These are phyloP conservation scores for Juglanconis oblonga DNA, from an alignment of 2,329 filamentous ascomycete species.

Conservation along the genomic window DNA sequence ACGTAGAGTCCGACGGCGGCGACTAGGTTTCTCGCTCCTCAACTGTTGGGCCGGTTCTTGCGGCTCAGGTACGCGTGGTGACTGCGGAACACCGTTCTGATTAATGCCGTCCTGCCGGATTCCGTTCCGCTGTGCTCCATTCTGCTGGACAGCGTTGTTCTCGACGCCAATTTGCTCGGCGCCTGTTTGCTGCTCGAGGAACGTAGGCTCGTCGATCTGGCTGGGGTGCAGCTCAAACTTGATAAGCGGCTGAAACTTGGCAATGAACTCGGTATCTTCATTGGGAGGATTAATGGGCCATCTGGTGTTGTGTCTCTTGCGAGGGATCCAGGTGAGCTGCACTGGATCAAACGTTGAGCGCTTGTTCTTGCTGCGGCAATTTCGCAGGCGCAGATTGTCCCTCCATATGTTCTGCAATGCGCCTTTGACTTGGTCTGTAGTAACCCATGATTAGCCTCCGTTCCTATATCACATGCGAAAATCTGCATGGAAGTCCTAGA, in stretches of 20 bases:
- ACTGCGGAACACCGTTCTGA: conserved; percentile 9
- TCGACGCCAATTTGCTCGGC: no score
- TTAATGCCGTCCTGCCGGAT: conserved; percentile 19
- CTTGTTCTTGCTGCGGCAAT: neutral
- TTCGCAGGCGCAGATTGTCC: conserved; percentile 8
- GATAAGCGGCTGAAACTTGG: conserved; percentile 23
- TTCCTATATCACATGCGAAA: no score
- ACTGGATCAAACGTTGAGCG: neutral
- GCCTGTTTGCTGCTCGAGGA: neutral
- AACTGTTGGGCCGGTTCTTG: neutral
- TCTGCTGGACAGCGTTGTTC: no score
- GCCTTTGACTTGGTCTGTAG: conserved; percentile 7
- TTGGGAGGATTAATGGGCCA: conserved; percentile 25
- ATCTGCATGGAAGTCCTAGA: no score
- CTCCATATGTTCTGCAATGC: conserved; percentile 6
- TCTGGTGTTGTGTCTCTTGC: conserved; percentile 32
- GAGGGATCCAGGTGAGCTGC: conserved; percentile 24
- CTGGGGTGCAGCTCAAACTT: conserved; percentile 18
- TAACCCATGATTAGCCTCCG: neutral
- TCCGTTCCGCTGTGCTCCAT: conserved; percentile 6
- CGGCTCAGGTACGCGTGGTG: neutral
- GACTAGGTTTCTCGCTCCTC: neutral
- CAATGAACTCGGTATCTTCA: conserved; percentile 19
- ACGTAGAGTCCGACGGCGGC: neutral
- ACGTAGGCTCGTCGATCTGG: neutral